Evolutionary conservation across 441 rosid genomes (phyloP), one percentile per base, ranked within the genome.

Genomic region (Theobroma grandiflorum): DNA sequence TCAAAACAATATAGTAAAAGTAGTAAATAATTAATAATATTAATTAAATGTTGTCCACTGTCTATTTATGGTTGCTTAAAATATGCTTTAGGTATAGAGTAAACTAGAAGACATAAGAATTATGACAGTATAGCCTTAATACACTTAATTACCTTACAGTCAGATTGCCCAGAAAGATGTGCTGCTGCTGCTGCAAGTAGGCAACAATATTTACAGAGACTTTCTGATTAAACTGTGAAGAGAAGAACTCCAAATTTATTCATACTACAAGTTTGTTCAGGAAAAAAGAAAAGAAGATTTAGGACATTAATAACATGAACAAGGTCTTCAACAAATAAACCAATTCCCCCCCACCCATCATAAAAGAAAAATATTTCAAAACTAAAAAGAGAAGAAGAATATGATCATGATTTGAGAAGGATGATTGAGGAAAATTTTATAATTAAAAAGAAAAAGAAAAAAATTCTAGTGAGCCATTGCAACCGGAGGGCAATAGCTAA

Each of bases 401-500:
- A 53, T 15, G 6, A 8, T 45, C 10, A 45, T 45, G 49, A 45
- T 45, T 5, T 45, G 49, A 45, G 49, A 45, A 45, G 49, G 8
- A 6, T 45, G 49, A 62, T 62, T 62, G 38, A 14, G 3, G 40
- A 65, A 42, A 14, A 43, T 2, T 42, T 45, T 45, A 45, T 6
- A 45, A 45, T 45, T 45, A 45, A 45, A 8, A 10, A 47, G 14
- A 64, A 76, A 63, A 4, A 61, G n/a, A 42, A 14, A 16, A 55
- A 70, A 57, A 26, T 26, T 26, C 71, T 88, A 96, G 79, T 91
- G 97, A 85, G 96, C 98, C 95, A 93, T 90, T 73, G 98, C 95
- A 57, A 86, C 87, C 4, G 90, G 85, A 59, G 82, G 83, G 42
- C 81, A 82, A 80, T 86, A 92, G 81, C 83, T 88, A 84, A 96